A percentile compares a stretch with the other conserved stretches of the same genome.
Conservation (phyloP, 345 rosid species). For the Pistacia vera region DNA sequence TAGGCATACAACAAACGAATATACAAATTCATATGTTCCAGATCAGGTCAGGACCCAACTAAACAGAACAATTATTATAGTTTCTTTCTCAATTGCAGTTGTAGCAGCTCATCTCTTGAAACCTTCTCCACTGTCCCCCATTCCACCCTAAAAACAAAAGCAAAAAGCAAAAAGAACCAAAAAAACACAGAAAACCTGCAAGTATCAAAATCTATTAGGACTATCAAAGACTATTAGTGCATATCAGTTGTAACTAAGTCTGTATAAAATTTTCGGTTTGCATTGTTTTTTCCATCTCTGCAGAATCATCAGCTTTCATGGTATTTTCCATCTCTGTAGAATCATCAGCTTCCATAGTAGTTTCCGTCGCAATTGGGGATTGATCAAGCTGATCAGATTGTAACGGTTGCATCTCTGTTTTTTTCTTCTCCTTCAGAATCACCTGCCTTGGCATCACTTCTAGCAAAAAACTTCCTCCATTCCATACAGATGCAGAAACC, state of each 20-base stretch:
- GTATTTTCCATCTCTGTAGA: constrained; percentile 20
- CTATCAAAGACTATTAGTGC: neutral
- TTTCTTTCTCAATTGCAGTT: neutral
- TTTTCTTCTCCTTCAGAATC: constrained; percentile 78
- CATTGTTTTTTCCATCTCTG: neutral
- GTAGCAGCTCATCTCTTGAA: neutral
- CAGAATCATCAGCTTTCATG: neutral
- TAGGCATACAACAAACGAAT: neutral
- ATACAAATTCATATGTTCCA: neutral
- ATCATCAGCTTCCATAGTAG: neutral
- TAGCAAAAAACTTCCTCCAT: constrained; percentile 87
- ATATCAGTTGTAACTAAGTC: neutral
- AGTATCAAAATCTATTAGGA: neutral
- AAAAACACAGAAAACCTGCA: neutral
- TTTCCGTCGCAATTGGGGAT: constrained; percentile 2
- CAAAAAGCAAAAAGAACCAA: neutral
- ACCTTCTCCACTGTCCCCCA: neutral
- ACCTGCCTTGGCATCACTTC: constrained; percentile 94
- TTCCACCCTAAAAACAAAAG: neutral
- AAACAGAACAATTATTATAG: neutral
- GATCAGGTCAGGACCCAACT: neutral
- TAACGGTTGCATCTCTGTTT: constrained; percentile 37
- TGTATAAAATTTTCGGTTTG: too few relatives aligned
- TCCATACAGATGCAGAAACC: constrained; percentile 89
- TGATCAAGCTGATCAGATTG: constrained; percentile 26